Conservation (phyloP, 2,329 filamentous ascomycete species). For the Penicillium sp. region DNA sequence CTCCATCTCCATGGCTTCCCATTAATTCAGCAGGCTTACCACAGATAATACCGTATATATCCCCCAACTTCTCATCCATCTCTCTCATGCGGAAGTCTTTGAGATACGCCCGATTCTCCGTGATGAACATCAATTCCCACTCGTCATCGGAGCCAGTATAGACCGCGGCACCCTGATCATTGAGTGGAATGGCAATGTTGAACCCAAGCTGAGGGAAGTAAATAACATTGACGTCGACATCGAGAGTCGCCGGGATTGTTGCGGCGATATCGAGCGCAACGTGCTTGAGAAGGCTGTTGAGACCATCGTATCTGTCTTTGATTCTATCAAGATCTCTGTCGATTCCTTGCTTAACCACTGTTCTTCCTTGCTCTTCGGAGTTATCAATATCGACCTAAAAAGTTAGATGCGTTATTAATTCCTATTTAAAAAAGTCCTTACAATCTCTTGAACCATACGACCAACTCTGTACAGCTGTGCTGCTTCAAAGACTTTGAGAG, state of each 20-base stretch:
- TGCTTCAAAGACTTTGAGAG: slow-evolving; percentile 61
- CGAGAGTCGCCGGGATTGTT: slow-evolving; percentile 59
- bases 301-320: slow-evolving; percentile 73
- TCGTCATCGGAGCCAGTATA: slow-evolving; percentile 65
- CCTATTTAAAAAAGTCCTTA: slow-evolving; percentile 26
- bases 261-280: slow-evolving; percentile 64
- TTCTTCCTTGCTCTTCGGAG: slow-evolving; percentile 69
- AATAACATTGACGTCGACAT: slow-evolving; percentile 69
- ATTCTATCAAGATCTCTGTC: slow-evolving; percentile 73
- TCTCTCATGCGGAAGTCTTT: slow-evolving; percentile 80
- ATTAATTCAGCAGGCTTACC: slow-evolving; percentile 52
- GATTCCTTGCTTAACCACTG: slow-evolving; percentile 70
- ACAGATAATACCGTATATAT: slow-evolving; percentile 80
- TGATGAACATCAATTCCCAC: slow-evolving; percentile 79
- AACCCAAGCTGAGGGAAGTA: slow-evolving; percentile 93
- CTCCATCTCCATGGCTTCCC: background rate
- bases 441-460: slow-evolving; percentile 66
- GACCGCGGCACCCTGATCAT: slow-evolving; percentile 59
- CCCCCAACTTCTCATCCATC: slow-evolving; percentile 78
- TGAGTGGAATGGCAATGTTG: slow-evolving; percentile 69
- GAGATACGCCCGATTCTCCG: slow-evolving; percentile 73
- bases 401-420: slow-evolving; percentile 14
- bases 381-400: slow-evolving; percentile 72
- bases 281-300: slow-evolving; percentile 70
- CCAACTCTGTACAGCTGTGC: slow-evolving; percentile 65